These are phyloP conservation scores for Pichia kluyveri DNA, from an alignment of 805 yeast genomes.

Conservation along the genomic window DNA sequence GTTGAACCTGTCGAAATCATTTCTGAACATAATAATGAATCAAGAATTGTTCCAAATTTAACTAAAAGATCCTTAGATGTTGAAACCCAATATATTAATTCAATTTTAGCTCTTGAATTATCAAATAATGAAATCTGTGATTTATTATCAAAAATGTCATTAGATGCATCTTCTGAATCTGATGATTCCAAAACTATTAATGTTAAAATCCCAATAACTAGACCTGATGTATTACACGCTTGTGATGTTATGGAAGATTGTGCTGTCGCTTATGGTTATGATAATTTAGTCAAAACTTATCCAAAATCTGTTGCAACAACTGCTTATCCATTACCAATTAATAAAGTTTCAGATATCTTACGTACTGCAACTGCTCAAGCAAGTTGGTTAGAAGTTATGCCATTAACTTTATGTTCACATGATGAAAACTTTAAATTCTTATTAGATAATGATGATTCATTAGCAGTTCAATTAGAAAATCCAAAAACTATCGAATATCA, in stretches of 20 bases:
- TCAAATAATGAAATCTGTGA: slow-evolving; percentile 57
- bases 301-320: slow-evolving; percentile 73
- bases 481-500: slow-evolving; percentile 97
- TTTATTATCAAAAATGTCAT: slow-evolving; percentile 73
- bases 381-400: slow-evolving; percentile 94
- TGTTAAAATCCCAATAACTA: slow-evolving; percentile 80
- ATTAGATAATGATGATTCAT: slow-evolving; percentile 58
- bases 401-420: slow-evolving; percentile 90
- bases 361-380: slow-evolving; percentile 89
- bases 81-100: slow-evolving; percentile 78
- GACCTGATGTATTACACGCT: slow-evolving; percentile 92
- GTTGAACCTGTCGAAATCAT: slow-evolving; percentile 85
- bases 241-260: slow-evolving; percentile 99
- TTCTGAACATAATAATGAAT: slow-evolving; percentile 69
- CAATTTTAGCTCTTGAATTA: slow-evolving; percentile 80
- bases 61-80: slow-evolving; percentile 60
- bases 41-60: slow-evolving; percentile 70
- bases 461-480: slow-evolving; percentile 84
- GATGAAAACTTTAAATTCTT: slow-evolving; percentile 92
- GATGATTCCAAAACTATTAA: slow-evolving; percentile 42
- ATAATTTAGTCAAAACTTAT: slow-evolving; percentile 70
- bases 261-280: slow-evolving; percentile 92
- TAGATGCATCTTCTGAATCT: slow-evolving; percentile 48
- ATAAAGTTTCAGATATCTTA: slow-evolving; percentile 83
- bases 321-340: slow-evolving; percentile 84